A percentile compares a stretch with the other conserved stretches of the same genome.
phyloP scores from a whole-genome alignment of 495 filamentous ascomycete species.

The Lasiosphaeris hirsuta region DNA sequence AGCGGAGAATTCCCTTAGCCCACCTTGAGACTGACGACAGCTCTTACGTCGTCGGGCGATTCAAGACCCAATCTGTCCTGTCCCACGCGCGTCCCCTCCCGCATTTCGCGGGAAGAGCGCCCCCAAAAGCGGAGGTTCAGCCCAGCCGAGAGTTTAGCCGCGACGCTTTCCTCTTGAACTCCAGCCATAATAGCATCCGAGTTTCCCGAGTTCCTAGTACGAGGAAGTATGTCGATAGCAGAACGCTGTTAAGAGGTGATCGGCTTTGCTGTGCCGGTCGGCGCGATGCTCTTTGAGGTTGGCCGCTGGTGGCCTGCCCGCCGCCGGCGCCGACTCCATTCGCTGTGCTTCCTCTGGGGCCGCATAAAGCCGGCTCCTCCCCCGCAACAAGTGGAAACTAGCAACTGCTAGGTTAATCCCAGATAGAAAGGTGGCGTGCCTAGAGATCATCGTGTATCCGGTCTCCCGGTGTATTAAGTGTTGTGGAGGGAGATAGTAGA shows the following conservation, averaged over 20 bases:
- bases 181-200: background rate
- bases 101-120: background rate
- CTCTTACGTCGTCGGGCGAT: background rate
- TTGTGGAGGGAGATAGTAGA: no score
- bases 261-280: background rate
- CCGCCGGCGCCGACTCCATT: no score
- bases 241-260: background rate
- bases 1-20: background rate
- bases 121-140: conserved; percentile 12
- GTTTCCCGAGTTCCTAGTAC: background rate
- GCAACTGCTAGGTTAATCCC: no score
- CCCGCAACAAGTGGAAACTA: no score
- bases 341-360: no score
- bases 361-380: no score
- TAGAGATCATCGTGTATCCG: no score
- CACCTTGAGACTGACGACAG: conserved; percentile 1
- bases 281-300: no score
- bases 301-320: no score
- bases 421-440: no score
- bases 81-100: background rate
- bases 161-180: background rate
- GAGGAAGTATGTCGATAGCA: background rate
- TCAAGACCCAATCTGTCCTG: background rate
- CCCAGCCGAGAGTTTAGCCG: conserved; percentile 15
- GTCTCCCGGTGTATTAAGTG: no score